Evolutionary conservation across 495 filamentous ascomycete genomes (phyloP).

Genomic region (Penicillium ochrochloron): DNA sequence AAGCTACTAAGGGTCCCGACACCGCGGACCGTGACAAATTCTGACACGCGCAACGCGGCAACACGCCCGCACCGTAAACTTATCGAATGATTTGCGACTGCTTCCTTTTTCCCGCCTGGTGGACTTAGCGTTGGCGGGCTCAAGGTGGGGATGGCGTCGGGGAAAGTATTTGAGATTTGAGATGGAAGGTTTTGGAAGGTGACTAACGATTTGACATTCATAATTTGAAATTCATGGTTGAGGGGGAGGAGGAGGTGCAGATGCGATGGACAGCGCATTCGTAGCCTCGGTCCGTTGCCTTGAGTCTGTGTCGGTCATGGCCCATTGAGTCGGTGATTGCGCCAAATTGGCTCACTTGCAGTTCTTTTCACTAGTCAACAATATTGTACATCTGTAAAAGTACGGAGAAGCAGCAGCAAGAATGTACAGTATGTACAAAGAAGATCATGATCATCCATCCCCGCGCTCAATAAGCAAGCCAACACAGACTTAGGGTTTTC

Average conservation of each 20-base stretch:
- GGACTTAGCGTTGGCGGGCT: not conserved
- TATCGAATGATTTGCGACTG: constrained; percentile 12
- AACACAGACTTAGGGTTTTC: not conserved
- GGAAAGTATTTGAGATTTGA: constrained; percentile 14
- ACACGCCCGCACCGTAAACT: constrained; percentile 1
- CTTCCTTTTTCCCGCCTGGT: constrained; percentile 8
- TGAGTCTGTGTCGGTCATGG: no score
- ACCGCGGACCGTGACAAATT: constrained; percentile 31
- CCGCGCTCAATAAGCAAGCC: not conserved
- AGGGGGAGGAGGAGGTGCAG: no score
- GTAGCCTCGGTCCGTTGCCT: no score
- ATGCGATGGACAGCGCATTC: no score
- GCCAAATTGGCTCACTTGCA: no score
- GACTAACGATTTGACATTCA: no score
- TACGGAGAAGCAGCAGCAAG: not conserved
- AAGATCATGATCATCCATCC: not conserved
- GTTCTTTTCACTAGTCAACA: no score
- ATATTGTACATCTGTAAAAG: no score
- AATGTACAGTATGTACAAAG: not conserved
- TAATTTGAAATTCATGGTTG: no score
- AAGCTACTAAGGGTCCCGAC: constrained; percentile 10
- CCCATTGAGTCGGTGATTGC: no score
- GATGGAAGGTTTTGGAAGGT: not conserved
- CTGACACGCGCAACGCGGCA: constrained; percentile 24
- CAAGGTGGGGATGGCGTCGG: not conserved